Conservation (phyloP, 345 rosid genomes). For the Gossypium turneri region DNA sequence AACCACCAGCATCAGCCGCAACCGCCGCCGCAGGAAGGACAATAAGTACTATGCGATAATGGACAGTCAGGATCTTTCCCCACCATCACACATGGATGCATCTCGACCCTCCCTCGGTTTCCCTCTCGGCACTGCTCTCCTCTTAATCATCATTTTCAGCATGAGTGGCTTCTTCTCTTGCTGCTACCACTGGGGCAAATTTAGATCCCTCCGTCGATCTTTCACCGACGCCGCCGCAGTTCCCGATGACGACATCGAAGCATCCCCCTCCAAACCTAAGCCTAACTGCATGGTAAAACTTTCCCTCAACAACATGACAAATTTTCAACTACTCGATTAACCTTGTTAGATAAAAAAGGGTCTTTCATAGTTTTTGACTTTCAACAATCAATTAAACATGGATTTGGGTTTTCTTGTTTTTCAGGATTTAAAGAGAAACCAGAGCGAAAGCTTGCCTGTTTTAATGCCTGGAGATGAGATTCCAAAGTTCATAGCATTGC, state of each 20-base stretch:
- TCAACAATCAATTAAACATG: background rate
- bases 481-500: conserved; percentile 91
- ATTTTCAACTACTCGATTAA: background rate
- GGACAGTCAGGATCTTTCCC: background rate
- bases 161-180: background rate
- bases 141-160: background rate
- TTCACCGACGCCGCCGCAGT: background rate
- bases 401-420: background rate
- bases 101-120: background rate
- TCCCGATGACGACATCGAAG: background rate
- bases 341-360: too few relatives aligned
- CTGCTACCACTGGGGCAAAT: background rate
- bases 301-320: background rate
- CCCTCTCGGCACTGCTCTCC: conserved; percentile 3
- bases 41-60: background rate
- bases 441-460: conserved; percentile 64
- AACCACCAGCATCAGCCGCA: background rate
- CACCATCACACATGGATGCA: background rate
- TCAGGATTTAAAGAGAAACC: conserved; percentile 51
- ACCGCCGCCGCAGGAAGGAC: background rate
- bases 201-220: background rate
- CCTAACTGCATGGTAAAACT: background rate
- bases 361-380: background rate
- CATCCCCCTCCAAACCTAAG: background rate
- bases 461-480: conserved; percentile 86